Base-by-base conservation (phyloP, 2,329 filamentous ascomycete genomes). In the Tothia fuscella region DNA sequence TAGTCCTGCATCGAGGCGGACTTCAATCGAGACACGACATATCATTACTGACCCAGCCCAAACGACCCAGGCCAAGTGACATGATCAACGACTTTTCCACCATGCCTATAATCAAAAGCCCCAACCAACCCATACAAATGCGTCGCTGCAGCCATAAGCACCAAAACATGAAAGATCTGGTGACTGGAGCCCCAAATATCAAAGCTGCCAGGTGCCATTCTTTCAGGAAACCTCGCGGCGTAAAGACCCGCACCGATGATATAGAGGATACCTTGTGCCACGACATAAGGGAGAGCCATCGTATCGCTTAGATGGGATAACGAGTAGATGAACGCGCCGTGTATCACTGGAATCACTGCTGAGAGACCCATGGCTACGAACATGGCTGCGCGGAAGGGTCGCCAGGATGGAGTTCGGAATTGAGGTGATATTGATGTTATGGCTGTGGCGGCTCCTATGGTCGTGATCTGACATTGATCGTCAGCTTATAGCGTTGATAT, bases 151-250 rank as follows among this genome's bases (percentile, higher is more conserved):
- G 91, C 91, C 46, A 87, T 60, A 13, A 96, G 68, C 21, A 98
- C 88, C 48, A 91, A 72, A 29, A 93, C 67, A 64, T 98, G 91
- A 60, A 98, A 98, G 49, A 98, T 82, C 64, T 98, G 91, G 61
- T 98, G 91, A 16, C 86, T 94, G 56, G 80, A 87, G 28, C 91
- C 89, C 74, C 83, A 83, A 39, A 95, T 83, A 61, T 98, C 91
- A 55, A 89, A 95, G 6, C 60, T 67, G 1, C 86, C 84, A 0
- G 89, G 91, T 33, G 66, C 73, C 53, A 72, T 76, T 46, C 85
- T 72, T 64, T 98, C 91, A 0, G 91, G 91, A 61, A 89, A 78
- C 28, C 91, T 79, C 41, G 74, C 80, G 5, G 87, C 91, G 59
- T 98, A 96, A 37, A 96, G 68, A 5, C 72, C 74, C 2, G 91